Evolutionary conservation across 805 yeast genomes (phyloP).

Genomic region (Teunomyces gatunensis): DNA sequence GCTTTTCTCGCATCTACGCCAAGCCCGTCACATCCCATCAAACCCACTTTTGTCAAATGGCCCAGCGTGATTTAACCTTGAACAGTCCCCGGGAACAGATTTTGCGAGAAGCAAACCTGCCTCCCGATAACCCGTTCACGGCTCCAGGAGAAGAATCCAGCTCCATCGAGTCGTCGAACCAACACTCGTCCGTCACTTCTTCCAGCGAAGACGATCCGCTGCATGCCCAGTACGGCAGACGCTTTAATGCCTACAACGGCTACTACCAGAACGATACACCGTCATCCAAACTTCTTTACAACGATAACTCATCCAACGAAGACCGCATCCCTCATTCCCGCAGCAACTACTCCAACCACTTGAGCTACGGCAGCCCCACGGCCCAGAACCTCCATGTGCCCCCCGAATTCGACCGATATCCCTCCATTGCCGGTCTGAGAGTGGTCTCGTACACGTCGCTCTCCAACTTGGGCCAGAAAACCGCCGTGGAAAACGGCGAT

Average conservation of each 20-base stretch:
- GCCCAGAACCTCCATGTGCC: constrained; percentile 37
- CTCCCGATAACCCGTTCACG: constrained; percentile 10
- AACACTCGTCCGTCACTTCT: constrained; percentile 9
- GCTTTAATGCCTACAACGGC: constrained; percentile 40
- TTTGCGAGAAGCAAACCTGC: constrained; percentile 1
- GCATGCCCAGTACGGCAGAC: constrained; percentile 29
- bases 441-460: constrained; percentile 49
- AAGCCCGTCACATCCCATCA: neutral
- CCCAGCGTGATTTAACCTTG: constrained; percentile 33
- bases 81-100: constrained; percentile 17
- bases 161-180: constrained; percentile 9
- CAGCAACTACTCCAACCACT: constrained; percentile 7
- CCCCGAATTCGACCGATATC: constrained; percentile 66
- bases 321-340: constrained; percentile 4
- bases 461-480: constrained; percentile 8
- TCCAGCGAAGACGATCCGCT: constrained; percentile 11
- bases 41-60: constrained; percentile 5
- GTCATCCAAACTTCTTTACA: constrained; percentile 33
- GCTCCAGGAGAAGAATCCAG: constrained; percentile 10
- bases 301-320: constrained; percentile 14
- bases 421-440: constrained; percentile 57
- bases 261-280: constrained; percentile 43
- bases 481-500: constrained; percentile 8
- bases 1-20: neutral
- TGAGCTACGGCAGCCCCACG: constrained; percentile 1